Evolutionary conservation across 305 asterid genomes (phyloP), one percentile per base, ranked within the genome.

Genomic region (Fraxinus greggii): DNA sequence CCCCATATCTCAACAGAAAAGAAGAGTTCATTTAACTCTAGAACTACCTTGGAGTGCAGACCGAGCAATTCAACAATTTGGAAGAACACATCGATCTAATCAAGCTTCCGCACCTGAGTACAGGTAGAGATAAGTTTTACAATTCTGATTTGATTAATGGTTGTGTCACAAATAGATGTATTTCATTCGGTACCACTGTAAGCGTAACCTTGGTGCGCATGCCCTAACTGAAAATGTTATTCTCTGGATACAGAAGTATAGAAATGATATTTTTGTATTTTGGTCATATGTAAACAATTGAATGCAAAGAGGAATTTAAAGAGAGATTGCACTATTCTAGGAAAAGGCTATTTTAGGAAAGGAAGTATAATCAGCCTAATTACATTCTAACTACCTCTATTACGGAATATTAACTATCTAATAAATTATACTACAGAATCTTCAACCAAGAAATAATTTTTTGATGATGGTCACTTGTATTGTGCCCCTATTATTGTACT

Each of bases 31-130:
- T 88, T 77, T 94, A 88, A 95, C 99, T 85, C 90, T 97, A 78
- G 99, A 97, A 89, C 90, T 97, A 75, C 99, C 99, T 36, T 97
- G 99, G 99, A 97, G 98, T 81, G 98, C 99, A 82, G 98, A 97
- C 86, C 89, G 98, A 67, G 98, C 99, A 76, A 97, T 97, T 89
- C 98, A 97, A 89, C 98, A 97, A 87, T 97, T 97, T 89, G 99
- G 99, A 86, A 92, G 99, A 89, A 97, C 99, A 80, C 99, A 97
- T 81, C 92, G 98, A 82, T 94, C 98, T 85, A 94, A 97, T 90
- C 98, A 94, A 92, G 92, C 98, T 85, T 97, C 98, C 26, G 99
- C 99, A 65, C 98, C 99, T 3, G 97, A 94, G 88, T 97, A 94
- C 83, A 93, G 95, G 99, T 94, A 88, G 82, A 78, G 51, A 79